A percentile compares a stretch with the other conserved stretches of the same genome.
phyloP scores from a whole-genome alignment of 1,284 basidiomycete genomes.

The Boletus mariae region DNA sequence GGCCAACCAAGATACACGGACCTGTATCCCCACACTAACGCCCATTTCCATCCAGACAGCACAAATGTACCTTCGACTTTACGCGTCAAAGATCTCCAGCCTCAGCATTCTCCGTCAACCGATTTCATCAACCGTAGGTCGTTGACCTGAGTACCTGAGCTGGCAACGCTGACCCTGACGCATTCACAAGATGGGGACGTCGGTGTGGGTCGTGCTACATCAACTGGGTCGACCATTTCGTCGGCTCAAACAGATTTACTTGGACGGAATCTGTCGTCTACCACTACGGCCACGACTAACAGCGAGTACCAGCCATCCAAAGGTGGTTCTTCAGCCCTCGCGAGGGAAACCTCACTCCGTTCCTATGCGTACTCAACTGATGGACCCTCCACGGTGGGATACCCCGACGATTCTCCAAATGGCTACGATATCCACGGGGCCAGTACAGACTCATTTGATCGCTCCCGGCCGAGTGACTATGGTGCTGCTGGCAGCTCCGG shows the following conservation, averaged over 20 bases:
- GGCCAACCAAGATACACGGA: conserved; percentile 25
- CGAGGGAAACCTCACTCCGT: conserved; percentile 14
- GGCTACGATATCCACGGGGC: conserved; percentile 13
- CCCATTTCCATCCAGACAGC: conserved; percentile 18
- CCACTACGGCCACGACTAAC: conserved; percentile 27
- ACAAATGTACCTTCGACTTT: conserved; percentile 11
- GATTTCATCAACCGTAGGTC: conserved; percentile 27
- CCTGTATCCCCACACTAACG: conserved; percentile 9
- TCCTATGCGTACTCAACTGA: conserved; percentile 20
- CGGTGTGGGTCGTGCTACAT: conserved; percentile 29
- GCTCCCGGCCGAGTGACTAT: conserved; percentile 18
- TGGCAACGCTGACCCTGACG: conserved; percentile 8
- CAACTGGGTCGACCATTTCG: conserved; percentile 31
- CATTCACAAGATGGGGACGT: conserved; percentile 16
- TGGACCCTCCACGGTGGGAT: conserved; percentile 26
- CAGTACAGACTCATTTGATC: conserved; percentile 32
- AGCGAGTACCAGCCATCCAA: conserved; percentile 18
- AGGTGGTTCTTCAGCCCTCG: conserved; percentile 14
- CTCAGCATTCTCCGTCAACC: conserved; percentile 18
- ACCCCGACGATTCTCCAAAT: conserved; percentile 19
- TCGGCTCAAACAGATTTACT: conserved; percentile 28
- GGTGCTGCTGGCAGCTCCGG: conserved; percentile 40
- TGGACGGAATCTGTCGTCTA: conserved; percentile 24
- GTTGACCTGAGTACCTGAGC: background rate
- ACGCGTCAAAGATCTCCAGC: conserved; percentile 23